phyloP scores from a whole-genome alignment of 2,329 filamentous ascomycete genomes.

The Hortaea sp. region DNA sequence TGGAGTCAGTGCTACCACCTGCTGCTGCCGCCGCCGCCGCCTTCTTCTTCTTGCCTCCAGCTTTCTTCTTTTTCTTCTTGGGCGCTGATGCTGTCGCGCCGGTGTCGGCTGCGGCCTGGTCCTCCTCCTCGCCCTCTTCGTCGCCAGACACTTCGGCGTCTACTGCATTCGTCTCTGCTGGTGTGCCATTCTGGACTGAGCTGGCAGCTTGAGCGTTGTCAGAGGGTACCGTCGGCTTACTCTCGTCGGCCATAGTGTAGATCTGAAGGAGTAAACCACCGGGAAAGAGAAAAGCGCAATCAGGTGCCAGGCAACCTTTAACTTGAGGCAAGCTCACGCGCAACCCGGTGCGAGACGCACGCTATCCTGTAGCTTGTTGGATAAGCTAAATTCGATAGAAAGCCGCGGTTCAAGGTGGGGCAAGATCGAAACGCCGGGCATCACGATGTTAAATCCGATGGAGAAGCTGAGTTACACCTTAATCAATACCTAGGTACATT shows the following conservation, averaged over 20 bases:
- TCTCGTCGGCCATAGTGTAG: constrained; percentile 3
- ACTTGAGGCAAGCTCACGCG: background rate
- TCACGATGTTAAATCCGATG: background rate
- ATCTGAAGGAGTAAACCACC: background rate
- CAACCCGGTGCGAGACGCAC: background rate
- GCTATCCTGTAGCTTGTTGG: background rate
- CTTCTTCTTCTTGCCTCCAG: constrained; percentile 18
- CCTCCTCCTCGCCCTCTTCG: constrained; percentile 14
- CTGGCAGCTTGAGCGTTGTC: constrained; percentile 8
- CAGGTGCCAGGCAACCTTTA: background rate
- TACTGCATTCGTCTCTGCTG: constrained; percentile 4
- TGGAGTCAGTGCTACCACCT: background rate
- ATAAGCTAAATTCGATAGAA: background rate
- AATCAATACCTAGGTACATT: too few species aligned
- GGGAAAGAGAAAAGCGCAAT: background rate
- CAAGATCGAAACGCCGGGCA: background rate
- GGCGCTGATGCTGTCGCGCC: constrained; percentile 7
- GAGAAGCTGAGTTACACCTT: too few species aligned
- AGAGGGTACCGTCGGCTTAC: constrained; percentile 5
- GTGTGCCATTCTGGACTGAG: background rate
- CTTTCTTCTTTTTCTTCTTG: constrained; percentile 18
- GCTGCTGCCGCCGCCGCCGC: background rate
- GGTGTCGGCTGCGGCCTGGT: constrained; percentile 5
- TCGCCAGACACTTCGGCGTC: constrained; percentile 5
- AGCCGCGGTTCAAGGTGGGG: background rate